These are phyloP conservation scores for Suillus americanus DNA, from an alignment of 768 basidiomycete species.

Conservation along the genomic window DNA sequence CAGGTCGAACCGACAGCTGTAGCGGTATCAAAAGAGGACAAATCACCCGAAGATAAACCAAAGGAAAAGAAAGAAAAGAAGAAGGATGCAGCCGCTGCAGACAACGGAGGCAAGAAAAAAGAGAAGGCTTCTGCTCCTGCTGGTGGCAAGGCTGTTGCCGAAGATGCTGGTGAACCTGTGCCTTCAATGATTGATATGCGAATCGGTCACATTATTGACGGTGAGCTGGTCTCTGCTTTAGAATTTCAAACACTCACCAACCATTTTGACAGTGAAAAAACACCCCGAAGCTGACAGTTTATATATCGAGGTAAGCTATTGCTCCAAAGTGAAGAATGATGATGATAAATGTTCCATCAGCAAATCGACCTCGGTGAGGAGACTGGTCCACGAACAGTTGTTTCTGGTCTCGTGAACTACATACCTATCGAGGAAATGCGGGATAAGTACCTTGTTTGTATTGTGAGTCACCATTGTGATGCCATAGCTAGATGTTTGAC, in stretches of 20 bases:
- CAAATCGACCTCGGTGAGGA: constrained; percentile 97
- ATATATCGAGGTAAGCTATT: constrained; percentile 78
- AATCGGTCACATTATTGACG: constrained; percentile 89
- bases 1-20: constrained; percentile 31
- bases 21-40: constrained; percentile 35
- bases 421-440: constrained; percentile 94
- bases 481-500: neutral
- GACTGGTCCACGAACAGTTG: constrained; percentile 91
- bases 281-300: constrained; percentile 97
- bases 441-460: constrained; percentile 77
- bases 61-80: constrained; percentile 63
- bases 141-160: constrained; percentile 37
- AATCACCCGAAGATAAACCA: constrained; percentile 25
- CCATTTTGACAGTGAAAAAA: constrained; percentile 65
- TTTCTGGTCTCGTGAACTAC: constrained; percentile 95
- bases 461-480: constrained; percentile 47
- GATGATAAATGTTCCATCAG: constrained; percentile 37
- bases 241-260: neutral
- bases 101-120: constrained; percentile 43
- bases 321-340: neutral
- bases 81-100: constrained; percentile 28
- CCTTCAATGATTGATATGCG: constrained; percentile 98
- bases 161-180: constrained; percentile 77
- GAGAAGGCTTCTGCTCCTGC: constrained; percentile 33
- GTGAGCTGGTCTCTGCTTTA: constrained; percentile 43